Evolutionary conservation across 2,329 filamentous ascomycete genomes (phyloP).

Genomic region (Talaromyces atroroseus): DNA sequence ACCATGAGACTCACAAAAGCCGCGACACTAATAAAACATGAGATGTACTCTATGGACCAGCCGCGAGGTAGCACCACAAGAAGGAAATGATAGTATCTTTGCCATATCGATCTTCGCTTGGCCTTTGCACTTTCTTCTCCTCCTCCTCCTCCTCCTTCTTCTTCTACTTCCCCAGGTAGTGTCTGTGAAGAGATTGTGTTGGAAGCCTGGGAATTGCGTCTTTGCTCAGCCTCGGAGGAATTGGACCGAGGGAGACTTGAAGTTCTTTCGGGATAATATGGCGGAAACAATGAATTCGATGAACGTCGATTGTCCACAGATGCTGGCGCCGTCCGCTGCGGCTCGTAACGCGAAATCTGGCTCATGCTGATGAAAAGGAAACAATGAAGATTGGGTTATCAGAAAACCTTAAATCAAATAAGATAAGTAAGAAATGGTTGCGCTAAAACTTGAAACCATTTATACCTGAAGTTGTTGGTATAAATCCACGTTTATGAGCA

Average conservation of each 20-base stretch:
- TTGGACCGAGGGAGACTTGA: neutral
- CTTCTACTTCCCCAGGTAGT: too few relatives aligned
- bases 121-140: too few relatives aligned
- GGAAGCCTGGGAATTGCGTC: neutral
- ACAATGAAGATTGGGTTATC: neutral
- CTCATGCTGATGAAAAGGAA: neutral
- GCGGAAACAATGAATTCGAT: neutral
- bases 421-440: neutral
- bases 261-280: neutral
- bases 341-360: neutral
- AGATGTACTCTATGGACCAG: conserved; percentile 7
- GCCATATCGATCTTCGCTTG: neutral
- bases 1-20: conserved; percentile 1
- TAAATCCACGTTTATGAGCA: neutral
- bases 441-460: neutral
- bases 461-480: neutral
- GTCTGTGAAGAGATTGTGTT: too few relatives aligned
- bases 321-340: neutral
- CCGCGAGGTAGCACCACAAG: neutral
- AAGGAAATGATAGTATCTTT: neutral
- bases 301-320: neutral
- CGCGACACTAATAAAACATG: conserved; percentile 4
- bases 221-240: neutral
- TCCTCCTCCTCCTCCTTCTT: too few relatives aligned
- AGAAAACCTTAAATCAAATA: neutral